Evolutionary conservation across 164 flowering plant genomes (phyloP).

Genomic region (Stephania japonica): DNA sequence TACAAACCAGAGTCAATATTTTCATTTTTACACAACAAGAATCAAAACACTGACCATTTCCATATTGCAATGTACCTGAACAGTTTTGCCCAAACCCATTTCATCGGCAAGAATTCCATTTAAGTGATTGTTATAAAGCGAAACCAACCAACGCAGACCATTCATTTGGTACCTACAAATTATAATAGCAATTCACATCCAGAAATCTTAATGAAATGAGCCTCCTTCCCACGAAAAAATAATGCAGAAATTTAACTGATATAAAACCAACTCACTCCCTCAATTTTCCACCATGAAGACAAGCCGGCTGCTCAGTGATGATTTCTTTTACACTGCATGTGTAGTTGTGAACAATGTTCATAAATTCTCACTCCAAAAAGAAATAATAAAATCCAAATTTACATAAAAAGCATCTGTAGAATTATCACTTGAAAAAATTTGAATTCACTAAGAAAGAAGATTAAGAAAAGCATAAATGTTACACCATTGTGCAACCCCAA

Average conservation of each 20-base stretch:
- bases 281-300: constrained; percentile 80
- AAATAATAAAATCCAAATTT: neutral
- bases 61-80: constrained; percentile 50
- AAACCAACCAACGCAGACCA: constrained; percentile 95
- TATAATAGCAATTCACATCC: constrained; percentile 4
- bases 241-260: neutral
- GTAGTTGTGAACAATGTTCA: constrained; percentile 10
- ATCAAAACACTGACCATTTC: neutral
- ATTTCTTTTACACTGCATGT: constrained; percentile 87
- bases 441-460: neutral
- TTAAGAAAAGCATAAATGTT: neutral
- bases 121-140: constrained; percentile 88
- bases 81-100: constrained; percentile 99
- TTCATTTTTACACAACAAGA: constrained; percentile 1
- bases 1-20: constrained; percentile 15
- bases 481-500: neutral
- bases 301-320: constrained; percentile 73
- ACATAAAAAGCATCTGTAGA: neutral
- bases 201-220: neutral
- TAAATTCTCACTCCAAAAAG: neutral
- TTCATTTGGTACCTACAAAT: constrained; percentile 88
- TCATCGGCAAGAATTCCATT: constrained; percentile 99
- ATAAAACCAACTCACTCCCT: constrained; percentile 69
- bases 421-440: neutral
- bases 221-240: neutral